Evolutionary conservation across 495 filamentous ascomycete genomes (phyloP).

Genomic region (Penicillium tannophilum): DNA sequence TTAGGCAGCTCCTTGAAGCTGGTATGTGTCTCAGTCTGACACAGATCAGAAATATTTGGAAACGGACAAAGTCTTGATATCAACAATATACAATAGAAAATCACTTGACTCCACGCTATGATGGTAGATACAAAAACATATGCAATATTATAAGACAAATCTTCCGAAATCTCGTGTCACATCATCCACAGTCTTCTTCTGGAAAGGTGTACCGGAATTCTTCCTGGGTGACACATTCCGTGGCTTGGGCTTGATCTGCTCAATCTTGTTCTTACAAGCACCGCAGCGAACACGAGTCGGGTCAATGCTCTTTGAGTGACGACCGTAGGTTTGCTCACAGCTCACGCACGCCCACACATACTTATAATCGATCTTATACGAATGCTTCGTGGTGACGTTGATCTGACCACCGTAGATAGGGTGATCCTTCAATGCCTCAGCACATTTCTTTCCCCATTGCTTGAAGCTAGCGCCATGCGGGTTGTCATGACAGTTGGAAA

Average conservation of each 20-base stretch:
- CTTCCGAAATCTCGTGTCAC: slow-evolving; percentile 18
- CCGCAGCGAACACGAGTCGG: slow-evolving; percentile 67
- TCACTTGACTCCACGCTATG: background rate
- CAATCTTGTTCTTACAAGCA: slow-evolving; percentile 62
- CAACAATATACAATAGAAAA: background rate
- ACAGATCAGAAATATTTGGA: background rate
- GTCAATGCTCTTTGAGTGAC: slow-evolving; percentile 85
- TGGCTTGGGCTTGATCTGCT: slow-evolving; percentile 80
- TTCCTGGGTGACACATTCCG: slow-evolving; percentile 58
- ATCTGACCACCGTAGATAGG: slow-evolving; percentile 56
- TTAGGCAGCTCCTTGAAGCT: background rate
- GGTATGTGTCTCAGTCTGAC: background rate
- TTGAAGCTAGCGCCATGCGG: slow-evolving; percentile 88
- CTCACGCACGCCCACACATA: slow-evolving; percentile 81
- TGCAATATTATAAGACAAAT: slow-evolving; percentile 14
- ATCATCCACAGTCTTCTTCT: slow-evolving; percentile 12
- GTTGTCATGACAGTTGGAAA: slow-evolving; percentile 64
- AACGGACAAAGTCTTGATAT: background rate
- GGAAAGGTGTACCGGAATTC: slow-evolving; percentile 25
- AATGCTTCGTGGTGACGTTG: slow-evolving; percentile 81
- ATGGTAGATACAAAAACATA: background rate
- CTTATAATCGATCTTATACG: slow-evolving; percentile 85
- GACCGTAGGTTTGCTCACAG: slow-evolving; percentile 68
- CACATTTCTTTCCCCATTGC: slow-evolving; percentile 58
- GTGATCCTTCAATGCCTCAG: slow-evolving; percentile 43